Evolutionary conservation across 2,329 filamentous ascomycete genomes (phyloP).

Genomic region (Cercospora beticola): DNA sequence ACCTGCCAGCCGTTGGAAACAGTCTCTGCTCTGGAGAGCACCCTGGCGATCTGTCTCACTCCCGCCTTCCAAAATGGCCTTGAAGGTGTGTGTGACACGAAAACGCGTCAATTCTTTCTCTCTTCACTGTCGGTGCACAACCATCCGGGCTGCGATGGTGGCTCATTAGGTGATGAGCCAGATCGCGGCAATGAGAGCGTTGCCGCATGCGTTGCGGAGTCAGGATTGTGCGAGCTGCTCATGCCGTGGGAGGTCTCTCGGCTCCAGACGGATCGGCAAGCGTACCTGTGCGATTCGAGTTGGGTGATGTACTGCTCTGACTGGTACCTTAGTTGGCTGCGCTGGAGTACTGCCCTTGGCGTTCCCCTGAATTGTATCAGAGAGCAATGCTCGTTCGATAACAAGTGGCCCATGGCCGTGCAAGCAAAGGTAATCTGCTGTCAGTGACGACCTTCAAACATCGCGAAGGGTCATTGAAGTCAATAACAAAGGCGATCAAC

Average conservation of each 20-base stretch:
- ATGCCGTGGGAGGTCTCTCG: not conserved
- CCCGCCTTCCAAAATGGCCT: not conserved
- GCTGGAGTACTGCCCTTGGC: not conserved
- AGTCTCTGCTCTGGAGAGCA: not conserved
- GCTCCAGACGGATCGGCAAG: not conserved
- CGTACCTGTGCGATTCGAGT: not conserved
- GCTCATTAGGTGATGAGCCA: not conserved
- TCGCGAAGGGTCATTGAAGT: not conserved
- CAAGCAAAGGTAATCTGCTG: not conserved
- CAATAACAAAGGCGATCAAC: not conserved
- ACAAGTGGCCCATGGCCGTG: not conserved
- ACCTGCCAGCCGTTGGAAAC: not conserved
- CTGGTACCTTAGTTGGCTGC: not conserved
- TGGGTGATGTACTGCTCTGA: not conserved
- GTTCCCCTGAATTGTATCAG: not conserved
- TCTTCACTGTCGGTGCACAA: not conserved
- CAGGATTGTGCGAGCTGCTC: not conserved
- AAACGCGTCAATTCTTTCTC: not conserved
- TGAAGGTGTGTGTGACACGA: not conserved
- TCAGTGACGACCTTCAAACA: not conserved
- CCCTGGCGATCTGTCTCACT: conserved; percentile 3
- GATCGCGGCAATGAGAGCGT: not conserved
- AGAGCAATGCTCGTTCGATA: not conserved
- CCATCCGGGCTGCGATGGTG: not conserved
- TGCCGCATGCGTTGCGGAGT: not conserved